Conservation (phyloP, 192 early-diverging fungal species). For the Coemansia pectinata region DNA sequence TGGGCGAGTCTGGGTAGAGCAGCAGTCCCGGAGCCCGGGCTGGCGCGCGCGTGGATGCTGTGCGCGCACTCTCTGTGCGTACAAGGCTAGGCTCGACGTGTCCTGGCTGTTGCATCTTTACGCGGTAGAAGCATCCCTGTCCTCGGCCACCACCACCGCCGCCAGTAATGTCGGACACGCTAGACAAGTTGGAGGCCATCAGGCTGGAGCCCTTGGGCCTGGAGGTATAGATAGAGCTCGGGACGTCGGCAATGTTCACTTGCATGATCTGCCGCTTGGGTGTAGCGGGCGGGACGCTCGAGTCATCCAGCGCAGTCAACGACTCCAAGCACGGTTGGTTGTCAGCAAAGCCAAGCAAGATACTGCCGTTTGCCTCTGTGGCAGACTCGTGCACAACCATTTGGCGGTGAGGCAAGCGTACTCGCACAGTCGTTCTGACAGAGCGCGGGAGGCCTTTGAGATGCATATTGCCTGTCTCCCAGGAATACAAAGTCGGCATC, state of each 20-base stretch:
- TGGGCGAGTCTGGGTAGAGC: constrained; percentile 5
- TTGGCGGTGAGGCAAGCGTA: constrained; percentile 24
- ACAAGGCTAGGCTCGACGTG: constrained; percentile 1
- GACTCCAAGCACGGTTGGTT: neutral
- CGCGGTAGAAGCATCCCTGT: constrained; percentile 14
- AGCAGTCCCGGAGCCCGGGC: neutral
- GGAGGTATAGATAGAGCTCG: neutral
- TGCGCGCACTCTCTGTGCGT: constrained; percentile 11
- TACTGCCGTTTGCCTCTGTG: neutral
- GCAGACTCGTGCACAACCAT: constrained; percentile 6
- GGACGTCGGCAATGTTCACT: constrained; percentile 1
- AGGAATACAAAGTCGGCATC: constrained; percentile 4
- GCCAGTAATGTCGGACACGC: neutral
- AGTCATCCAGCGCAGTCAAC: neutral
- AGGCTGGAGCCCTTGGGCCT: neutral
- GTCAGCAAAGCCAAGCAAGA: constrained; percentile 5
- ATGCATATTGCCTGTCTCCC: constrained; percentile 12
- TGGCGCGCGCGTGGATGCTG: constrained; percentile 4
- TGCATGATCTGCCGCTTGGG: constrained; percentile 6
- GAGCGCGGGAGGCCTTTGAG: constrained; percentile 23
- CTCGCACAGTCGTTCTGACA: constrained; percentile 13
- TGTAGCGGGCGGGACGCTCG: neutral
- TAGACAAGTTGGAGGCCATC: constrained; percentile 2
- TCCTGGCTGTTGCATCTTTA: constrained; percentile 13
- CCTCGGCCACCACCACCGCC: neutral